These are phyloP conservation scores for Wickerhamiella lipophila DNA, from an alignment of 805 yeast genomes.

Conservation along the genomic window DNA sequence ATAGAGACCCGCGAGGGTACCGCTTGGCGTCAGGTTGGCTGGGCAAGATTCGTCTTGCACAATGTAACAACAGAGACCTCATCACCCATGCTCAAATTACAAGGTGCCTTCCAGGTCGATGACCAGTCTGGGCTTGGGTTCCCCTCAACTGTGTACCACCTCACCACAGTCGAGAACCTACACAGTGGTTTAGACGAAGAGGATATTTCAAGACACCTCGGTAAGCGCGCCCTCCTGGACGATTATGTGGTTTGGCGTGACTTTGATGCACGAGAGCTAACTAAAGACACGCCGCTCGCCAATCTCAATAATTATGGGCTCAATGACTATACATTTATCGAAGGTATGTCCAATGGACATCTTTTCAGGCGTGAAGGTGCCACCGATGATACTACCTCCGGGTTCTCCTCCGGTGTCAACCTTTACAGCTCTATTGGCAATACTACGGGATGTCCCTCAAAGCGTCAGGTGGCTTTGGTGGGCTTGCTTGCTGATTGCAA, in stretches of 20 bases:
- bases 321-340: slow-evolving; percentile 11
- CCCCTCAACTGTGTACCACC: slow-evolving; percentile 23
- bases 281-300: neutral
- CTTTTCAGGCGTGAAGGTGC: slow-evolving; percentile 11
- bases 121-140: slow-evolving; percentile 25
- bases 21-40: slow-evolving; percentile 24
- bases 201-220: slow-evolving; percentile 12
- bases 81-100: neutral
- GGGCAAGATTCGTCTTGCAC: slow-evolving; percentile 25
- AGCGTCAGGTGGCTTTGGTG: slow-evolving; percentile 26
- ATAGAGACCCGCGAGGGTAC: slow-evolving; percentile 9
- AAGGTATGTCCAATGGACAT: slow-evolving; percentile 3
- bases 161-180: slow-evolving; percentile 14
- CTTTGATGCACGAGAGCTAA: slow-evolving; percentile 17
- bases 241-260: slow-evolving; percentile 24
- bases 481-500: slow-evolving; percentile 31
- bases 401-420: slow-evolving; percentile 22
- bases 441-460: slow-evolving; percentile 26
- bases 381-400: slow-evolving; percentile 18
- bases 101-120: slow-evolving; percentile 27
- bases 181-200: slow-evolving; percentile 11
- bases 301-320: slow-evolving; percentile 3
- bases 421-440: slow-evolving; percentile 23
- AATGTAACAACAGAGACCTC: slow-evolving; percentile 13
- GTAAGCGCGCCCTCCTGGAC: slow-evolving; percentile 5